A percentile compares a stretch with the other conserved stretches of the same genome.
Conservation (phyloP, 2,329 filamentous ascomycete species). For the Penicillium brevicompactum region DNA sequence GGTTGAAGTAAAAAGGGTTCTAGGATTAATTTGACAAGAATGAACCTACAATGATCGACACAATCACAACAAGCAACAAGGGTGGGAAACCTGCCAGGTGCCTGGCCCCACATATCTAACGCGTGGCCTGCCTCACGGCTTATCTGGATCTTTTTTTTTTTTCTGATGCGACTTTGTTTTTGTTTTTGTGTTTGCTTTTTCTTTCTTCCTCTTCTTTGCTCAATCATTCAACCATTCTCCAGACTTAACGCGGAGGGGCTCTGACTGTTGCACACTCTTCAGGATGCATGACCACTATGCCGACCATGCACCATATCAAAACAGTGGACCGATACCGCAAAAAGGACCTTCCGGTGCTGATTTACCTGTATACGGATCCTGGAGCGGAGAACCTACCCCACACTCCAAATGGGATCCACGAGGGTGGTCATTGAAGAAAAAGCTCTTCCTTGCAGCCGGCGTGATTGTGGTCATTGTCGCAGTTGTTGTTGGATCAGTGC, state of each 20-base stretch:
- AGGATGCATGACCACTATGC: neutral
- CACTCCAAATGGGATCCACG: slow-evolving; percentile 11
- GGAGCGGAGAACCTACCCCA: neutral
- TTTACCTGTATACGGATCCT: neutral
- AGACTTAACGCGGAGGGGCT: neutral
- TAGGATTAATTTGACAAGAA: no score
- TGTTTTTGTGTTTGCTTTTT: neutral
- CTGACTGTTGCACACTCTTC: neutral
- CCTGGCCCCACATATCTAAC: slow-evolving; percentile 7
- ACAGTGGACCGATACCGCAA: neutral
- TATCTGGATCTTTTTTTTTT: neutral
- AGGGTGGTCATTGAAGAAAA: slow-evolving; percentile 9
- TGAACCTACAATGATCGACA: neutral
- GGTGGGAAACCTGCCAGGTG: neutral
- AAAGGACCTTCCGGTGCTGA: neutral
- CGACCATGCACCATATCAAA: neutral
- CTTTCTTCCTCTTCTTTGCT: neutral
- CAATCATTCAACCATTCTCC: no score
- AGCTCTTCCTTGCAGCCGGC: slow-evolving; percentile 1
- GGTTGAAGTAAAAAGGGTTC: no score
- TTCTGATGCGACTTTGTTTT: neutral
- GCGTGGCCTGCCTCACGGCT: slow-evolving; percentile 6
- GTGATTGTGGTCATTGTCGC: slow-evolving; percentile 39
- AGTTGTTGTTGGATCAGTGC: slow-evolving; percentile 49
- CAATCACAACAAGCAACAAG: neutral